Evolutionary conservation across 2,329 filamentous ascomycete genomes (phyloP).

Genomic region (Pleoardoris graminearum): DNA sequence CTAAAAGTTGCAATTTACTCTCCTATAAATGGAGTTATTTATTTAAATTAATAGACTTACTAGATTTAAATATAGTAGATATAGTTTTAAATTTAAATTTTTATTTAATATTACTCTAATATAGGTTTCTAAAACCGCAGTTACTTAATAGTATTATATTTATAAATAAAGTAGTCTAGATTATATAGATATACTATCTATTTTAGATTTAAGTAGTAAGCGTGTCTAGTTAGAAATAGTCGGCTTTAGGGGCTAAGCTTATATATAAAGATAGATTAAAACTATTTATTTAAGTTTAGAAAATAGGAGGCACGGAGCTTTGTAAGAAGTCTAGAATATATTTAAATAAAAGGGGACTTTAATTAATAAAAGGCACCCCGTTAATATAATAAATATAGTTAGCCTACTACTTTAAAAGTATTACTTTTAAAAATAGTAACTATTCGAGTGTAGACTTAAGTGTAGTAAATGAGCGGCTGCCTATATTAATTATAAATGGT

Average conservation of each 20-base stretch:
- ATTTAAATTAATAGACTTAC: background rate
- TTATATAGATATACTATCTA: background rate
- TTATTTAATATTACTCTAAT: background rate
- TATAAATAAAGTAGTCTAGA: background rate
- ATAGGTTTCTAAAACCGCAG: background rate
- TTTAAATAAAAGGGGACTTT: background rate
- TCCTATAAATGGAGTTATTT: background rate
- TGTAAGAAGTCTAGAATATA: background rate
- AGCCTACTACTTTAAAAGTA: background rate
- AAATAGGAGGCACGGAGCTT: background rate
- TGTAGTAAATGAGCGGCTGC: background rate
- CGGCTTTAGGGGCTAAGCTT: background rate
- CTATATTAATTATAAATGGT: background rate
- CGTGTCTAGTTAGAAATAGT: background rate
- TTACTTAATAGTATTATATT: background rate
- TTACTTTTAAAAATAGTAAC: background rate
- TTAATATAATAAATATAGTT: background rate
- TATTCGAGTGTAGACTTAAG: background rate
- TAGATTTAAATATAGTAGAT: too few species aligned
- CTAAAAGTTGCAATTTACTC: background rate
- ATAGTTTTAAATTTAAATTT: background rate
- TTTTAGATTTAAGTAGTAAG: background rate
- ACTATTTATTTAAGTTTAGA: background rate
- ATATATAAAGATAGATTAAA: constrained; percentile 1
- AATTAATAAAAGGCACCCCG: background rate